Evolutionary conservation across 2,329 filamentous ascomycete genomes (phyloP), one percentile per base, ranked within the genome.

Genomic region (Sporothrix humicola): DNA sequence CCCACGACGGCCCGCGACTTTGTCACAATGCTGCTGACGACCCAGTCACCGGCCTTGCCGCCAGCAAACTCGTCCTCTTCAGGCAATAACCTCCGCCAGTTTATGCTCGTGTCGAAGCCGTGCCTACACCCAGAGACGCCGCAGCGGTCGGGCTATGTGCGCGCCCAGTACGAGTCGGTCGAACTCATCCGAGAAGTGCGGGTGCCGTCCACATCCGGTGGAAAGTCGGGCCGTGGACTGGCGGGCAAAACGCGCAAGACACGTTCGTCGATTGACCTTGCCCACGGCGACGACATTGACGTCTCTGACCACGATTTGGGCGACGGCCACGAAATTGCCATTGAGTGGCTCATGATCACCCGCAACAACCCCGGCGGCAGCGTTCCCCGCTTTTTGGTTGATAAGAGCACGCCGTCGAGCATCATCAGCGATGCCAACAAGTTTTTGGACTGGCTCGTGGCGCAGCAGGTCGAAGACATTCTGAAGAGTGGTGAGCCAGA

Each of bases 311-410:
- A 79, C 10, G 79, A 80, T 15, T 78, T 81, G 31, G 31, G 31
- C 31, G 76, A 77, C 78, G 78, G 13, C 79, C 82, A 10, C 79
- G 79, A 83, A n/a, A 84, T 81, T 42, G 82, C 84, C 37, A 80
- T 97, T 1, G 94, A 97, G 81, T 97, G 94, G 94, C 88, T 96
- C 75, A 97, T 97, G 94, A 89, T 97, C 20, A 97, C 94, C 0
- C 87, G 94, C 68, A 95, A 92, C 80, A 94, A 97, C 78, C 94
- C 94, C 2, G 94, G 94, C 12, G 94, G 94, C 71, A 95, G 90
- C 74, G 94, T 97, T 20, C 94, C 94, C 0, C 88, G 93, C 15
- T 97, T 96, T 82, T 91, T 97, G 87, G 93, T 97, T n/a, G 94
- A 97, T 78, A 90, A 93, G 79, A 93, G 92, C 44, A 97, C 94